Evolutionary conservation across 1,284 basidiomycete genomes (phyloP).

Genomic region (Schizopora paradoxa): DNA sequence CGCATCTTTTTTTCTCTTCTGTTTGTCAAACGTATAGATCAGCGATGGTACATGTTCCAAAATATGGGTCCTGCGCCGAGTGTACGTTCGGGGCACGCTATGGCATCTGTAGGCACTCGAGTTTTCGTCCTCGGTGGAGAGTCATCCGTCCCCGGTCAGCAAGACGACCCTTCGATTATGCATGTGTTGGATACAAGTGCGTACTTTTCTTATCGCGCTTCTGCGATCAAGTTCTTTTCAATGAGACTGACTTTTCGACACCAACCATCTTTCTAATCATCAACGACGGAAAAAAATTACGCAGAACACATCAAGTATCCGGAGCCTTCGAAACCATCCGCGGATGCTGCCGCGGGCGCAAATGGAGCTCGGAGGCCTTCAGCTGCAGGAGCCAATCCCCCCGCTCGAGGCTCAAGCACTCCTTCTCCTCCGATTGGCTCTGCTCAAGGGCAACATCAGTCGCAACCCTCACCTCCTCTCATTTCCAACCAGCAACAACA

Average conservation of each 20-base stretch:
- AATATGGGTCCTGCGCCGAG: constrained; percentile 96
- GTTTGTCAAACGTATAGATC: constrained; percentile 39
- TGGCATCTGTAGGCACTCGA: constrained; percentile 85
- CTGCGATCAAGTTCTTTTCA: too few relatives aligned
- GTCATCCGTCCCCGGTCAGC: constrained; percentile 68
- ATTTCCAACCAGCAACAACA: constrained; percentile 36
- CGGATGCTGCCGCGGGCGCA: constrained; percentile 33
- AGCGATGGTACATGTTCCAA: constrained; percentile 98
- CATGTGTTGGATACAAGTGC: constrained; percentile 91
- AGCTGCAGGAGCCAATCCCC: constrained; percentile 27
- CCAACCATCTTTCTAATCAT: too few relatives aligned
- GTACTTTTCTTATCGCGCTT: constrained; percentile 28
- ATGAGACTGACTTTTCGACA: too few relatives aligned
- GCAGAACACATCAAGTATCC: constrained; percentile 94
- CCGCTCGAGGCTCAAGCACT: constrained; percentile 18
- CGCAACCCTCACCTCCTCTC: constrained; percentile 29
- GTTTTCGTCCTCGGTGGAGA: constrained; percentile 96
- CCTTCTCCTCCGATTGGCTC: constrained; percentile 18
- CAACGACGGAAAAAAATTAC: too few relatives aligned
- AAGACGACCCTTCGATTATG: constrained; percentile 79
- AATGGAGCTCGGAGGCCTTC: constrained; percentile 36
- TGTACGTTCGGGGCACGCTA: constrained; percentile 90
- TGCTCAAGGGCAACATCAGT: constrained; percentile 11
- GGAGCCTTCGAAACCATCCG: constrained; percentile 49
- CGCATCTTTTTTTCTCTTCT: not conserved